A percentile compares a stretch with the other conserved stretches of the same genome.
These are phyloP conservation scores for Sclerotinia nivalis DNA, from an alignment of 2,329 filamentous ascomycete species.

Conservation along the genomic window DNA sequence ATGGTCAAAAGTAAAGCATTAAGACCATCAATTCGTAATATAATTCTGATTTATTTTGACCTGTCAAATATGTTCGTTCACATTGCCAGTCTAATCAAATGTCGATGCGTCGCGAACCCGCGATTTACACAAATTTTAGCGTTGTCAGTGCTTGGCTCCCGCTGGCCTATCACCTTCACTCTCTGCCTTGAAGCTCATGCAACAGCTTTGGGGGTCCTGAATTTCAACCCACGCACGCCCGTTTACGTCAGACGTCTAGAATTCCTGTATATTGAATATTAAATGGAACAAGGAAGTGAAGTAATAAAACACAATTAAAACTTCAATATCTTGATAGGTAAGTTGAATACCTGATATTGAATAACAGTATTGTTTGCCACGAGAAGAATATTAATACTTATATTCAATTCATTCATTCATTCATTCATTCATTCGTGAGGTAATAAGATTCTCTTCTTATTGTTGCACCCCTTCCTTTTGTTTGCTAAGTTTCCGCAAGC, in stretches of 20 bases:
- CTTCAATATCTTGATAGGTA: not conserved
- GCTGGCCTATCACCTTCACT: constrained; percentile 6
- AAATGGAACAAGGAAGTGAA: not conserved
- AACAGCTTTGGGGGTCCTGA: not conserved
- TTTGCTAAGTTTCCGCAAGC: constrained; percentile 10
- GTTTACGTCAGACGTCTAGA: constrained; percentile 20
- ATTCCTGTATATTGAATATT: constrained; percentile 8
- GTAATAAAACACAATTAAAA: not conserved
- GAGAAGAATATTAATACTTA: not conserved
- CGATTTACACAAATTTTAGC: constrained; percentile 20
- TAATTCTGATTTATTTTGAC: constrained; percentile 13
- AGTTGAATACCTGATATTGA: not conserved
- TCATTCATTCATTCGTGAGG: not conserved
- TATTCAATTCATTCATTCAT: not conserved
- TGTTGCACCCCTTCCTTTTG: not conserved
- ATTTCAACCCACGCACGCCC: constrained; percentile 12
- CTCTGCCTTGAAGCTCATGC: constrained; percentile 6
- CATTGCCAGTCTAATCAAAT: constrained; percentile 3
- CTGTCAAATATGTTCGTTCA: constrained; percentile 4
- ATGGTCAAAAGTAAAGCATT: constrained; percentile 28
- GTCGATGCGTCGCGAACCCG: constrained; percentile 12
- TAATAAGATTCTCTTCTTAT: not conserved
- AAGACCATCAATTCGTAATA: constrained; percentile 24
- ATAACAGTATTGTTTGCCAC: not conserved
- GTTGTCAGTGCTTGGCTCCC: not conserved